phyloP scores from a whole-genome alignment of 768 basidiomycete species.

The Psilocybe tampanensis region DNA sequence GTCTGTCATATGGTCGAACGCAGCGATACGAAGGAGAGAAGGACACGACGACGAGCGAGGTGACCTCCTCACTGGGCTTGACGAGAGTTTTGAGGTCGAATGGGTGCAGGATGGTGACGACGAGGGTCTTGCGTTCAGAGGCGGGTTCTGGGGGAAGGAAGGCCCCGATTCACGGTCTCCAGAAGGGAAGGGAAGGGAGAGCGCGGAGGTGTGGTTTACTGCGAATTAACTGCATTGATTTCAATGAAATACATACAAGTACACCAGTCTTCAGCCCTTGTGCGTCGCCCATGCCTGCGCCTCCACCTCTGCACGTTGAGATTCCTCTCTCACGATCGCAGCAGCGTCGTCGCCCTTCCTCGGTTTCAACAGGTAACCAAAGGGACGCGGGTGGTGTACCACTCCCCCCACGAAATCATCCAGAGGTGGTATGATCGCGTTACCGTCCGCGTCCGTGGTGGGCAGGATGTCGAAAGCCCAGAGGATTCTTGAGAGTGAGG shows the following conservation, averaged over 20 bases:
- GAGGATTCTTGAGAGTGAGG: conserved; percentile 14
- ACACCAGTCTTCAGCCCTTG: background rate
- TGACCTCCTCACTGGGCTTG: conserved; percentile 32
- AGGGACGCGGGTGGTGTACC: conserved; percentile 17
- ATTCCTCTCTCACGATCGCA: conserved; percentile 13
- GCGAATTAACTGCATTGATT: background rate
- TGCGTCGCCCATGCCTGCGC: background rate
- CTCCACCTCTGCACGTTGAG: conserved; percentile 7
- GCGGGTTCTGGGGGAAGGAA: conserved; percentile 39
- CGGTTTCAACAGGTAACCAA: conserved; percentile 13
- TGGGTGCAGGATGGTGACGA: conserved; percentile 28
- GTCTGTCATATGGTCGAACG: conserved; percentile 38
- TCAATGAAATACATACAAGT: background rate
- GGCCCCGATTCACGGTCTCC: conserved; percentile 28
- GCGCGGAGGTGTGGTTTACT: conserved; percentile 33
- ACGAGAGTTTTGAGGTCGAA: conserved; percentile 35
- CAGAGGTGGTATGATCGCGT: conserved; percentile 16
- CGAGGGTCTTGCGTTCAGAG: conserved; percentile 33
- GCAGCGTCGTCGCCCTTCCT: conserved; percentile 5
- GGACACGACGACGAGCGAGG: conserved; percentile 22
- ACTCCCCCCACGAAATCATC: conserved; percentile 18
- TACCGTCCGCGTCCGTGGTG: conserved; percentile 6
- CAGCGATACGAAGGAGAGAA: conserved; percentile 27
- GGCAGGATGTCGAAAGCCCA: conserved; percentile 28
- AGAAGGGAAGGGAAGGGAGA: conserved; percentile 24